These are phyloP conservation scores for Tribonema minus DNA, from an alignment of 108 stramenopile species.

Conservation along the genomic window DNA sequence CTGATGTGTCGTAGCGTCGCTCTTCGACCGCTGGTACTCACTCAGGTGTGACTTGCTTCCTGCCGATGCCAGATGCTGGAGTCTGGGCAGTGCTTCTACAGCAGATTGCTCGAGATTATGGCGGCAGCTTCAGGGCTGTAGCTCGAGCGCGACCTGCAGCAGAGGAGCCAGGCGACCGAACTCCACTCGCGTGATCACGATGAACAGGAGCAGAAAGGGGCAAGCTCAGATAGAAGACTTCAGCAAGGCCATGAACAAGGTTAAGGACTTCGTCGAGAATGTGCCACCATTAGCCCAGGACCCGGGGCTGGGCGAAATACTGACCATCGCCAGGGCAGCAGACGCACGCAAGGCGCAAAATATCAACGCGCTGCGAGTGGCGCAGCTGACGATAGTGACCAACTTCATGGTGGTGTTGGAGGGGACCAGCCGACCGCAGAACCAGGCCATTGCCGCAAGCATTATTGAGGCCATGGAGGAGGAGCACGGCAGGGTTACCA, in stretches of 20 bases:
- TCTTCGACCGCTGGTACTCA: no score
- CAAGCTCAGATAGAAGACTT: neutral
- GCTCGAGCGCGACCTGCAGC: no score
- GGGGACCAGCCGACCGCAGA: slow-evolving; percentile 83
- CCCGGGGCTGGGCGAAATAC: slow-evolving; percentile 7
- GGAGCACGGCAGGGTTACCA: slow-evolving; percentile 46
- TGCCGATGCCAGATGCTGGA: no score
- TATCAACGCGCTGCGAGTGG: slow-evolving; percentile 71
- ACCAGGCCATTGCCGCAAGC: slow-evolving; percentile 77
- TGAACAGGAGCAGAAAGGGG: neutral
- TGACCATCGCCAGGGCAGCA: slow-evolving; percentile 56
- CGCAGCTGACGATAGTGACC: slow-evolving; percentile 63
- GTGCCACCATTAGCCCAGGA: slow-evolving; percentile 4
- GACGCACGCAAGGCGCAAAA: slow-evolving; percentile 80
- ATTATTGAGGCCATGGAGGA: slow-evolving; percentile 72
- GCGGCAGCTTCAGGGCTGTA: no score
- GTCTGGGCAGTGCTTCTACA: no score
- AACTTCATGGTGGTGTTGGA: slow-evolving; percentile 69
- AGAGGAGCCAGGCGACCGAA: no score
- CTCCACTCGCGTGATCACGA: neutral
- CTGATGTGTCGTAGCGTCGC: no score
- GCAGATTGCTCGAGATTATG: no score
- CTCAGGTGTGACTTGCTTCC: no score
- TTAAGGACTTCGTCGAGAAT: neutral
- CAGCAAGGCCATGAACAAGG: neutral